phyloP scores from a whole-genome alignment of 352 stramenopile species.

The Labyrinthula sp. region DNA sequence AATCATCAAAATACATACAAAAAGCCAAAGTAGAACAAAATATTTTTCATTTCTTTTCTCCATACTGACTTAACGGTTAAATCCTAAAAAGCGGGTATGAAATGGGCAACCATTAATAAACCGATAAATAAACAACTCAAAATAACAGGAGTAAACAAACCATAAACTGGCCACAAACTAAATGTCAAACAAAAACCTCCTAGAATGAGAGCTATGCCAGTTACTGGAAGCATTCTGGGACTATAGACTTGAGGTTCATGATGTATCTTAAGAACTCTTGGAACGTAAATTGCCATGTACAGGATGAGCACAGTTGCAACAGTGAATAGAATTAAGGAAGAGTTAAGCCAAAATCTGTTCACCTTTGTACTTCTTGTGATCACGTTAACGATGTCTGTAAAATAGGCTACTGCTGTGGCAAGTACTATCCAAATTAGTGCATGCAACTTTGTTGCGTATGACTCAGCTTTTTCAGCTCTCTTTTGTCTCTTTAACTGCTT shows the following conservation, averaged over 20 bases:
- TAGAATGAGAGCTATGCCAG: constrained; percentile 2
- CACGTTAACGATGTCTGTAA: constrained; percentile 22
- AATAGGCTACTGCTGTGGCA: background rate
- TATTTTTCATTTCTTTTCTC: too few species aligned
- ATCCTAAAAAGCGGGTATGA: constrained; percentile 21
- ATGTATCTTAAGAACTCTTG: constrained; percentile 23
- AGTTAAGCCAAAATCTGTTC: constrained; percentile 14
- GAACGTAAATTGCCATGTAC: constrained; percentile 28
- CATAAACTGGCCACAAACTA: constrained; percentile 21
- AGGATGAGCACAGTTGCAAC: constrained; percentile 13
- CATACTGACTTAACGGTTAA: too few species aligned
- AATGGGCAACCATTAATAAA: constrained; percentile 17
- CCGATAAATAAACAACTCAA: constrained; percentile 15
- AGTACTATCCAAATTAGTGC: constrained; percentile 15
- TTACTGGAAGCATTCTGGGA: constrained; percentile 22
- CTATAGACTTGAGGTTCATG: constrained; percentile 25
- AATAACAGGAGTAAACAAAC: constrained; percentile 21
- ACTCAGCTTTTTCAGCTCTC: too few species aligned
- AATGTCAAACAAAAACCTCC: constrained; percentile 13
- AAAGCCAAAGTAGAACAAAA: too few species aligned
- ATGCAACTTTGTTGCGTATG: too few species aligned
- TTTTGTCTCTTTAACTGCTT: too few species aligned
- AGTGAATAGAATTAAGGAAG: constrained; percentile 5
- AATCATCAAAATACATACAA: too few species aligned
- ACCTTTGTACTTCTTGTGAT: background rate